Percentiles rank a stretch among this genome's conserved stretches.
Conservation (phyloP, 2,329 filamentous ascomycete genomes). For the Blastomyces emzantsi region DNA sequence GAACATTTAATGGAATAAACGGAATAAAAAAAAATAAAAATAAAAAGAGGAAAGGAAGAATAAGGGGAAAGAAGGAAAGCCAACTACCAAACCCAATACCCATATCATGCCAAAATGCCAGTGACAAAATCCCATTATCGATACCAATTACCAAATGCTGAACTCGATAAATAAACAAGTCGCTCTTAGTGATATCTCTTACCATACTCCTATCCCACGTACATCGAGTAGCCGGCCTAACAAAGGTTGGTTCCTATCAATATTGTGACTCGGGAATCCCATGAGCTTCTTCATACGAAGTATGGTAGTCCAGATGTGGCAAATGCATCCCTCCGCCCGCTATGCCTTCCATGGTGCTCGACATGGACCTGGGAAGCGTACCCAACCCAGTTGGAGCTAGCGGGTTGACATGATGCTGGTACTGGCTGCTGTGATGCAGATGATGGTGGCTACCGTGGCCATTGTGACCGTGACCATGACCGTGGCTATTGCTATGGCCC, state of each 20-base stretch:
- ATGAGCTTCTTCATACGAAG: conserved; percentile 15
- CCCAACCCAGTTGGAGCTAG: conserved; percentile 18
- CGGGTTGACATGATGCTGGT: conserved; percentile 23
- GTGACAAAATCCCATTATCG: neutral
- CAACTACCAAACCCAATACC: neutral
- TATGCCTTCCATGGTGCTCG: neutral
- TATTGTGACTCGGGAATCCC: conserved; percentile 14
- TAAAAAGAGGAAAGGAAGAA: neutral
- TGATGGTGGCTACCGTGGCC: conserved; percentile 16
- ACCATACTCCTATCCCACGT: neutral
- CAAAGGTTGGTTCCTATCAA: conserved; percentile 1
- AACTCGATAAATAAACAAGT: neutral
- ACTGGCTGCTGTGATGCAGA: conserved; percentile 16
- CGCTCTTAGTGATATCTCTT: neutral
- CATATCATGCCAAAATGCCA: neutral
- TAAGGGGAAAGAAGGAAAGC: neutral
- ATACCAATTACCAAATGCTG: neutral
- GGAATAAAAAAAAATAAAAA: no score
- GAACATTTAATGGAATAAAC: neutral
- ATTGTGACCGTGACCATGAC: neutral
- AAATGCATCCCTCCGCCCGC: conserved; percentile 9
- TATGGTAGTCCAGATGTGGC: conserved; percentile 25
- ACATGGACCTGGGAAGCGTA: conserved; percentile 12
- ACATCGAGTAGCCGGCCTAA: neutral
- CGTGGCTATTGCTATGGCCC: conserved; percentile 19